Conservation (phyloP, 495 filamentous ascomycete species). For the Hypoxylon rickii region DNA sequence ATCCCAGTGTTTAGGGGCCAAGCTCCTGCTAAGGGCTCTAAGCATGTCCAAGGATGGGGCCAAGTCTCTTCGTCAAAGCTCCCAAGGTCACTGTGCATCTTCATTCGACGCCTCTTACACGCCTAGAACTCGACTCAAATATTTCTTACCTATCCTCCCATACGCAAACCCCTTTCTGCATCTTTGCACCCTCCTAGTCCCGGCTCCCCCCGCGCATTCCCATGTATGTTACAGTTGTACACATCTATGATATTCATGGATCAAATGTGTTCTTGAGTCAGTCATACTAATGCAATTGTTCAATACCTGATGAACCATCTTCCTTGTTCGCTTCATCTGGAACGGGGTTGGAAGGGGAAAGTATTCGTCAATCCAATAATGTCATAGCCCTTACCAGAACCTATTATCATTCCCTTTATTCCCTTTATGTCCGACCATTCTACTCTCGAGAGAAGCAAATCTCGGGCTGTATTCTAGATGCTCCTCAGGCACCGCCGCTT, state of each 20-base stretch:
- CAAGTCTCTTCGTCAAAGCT: constrained; percentile 10
- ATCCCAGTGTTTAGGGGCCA: neutral
- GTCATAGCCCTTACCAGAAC: constrained; percentile 15
- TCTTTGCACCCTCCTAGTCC: constrained; percentile 2
- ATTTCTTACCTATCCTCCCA: no score
- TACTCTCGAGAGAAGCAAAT: neutral
- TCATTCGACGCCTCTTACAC: constrained; percentile 13
- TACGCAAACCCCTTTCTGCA: constrained; percentile 1
- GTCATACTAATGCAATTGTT: no score
- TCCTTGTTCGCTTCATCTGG: constrained; percentile 15
- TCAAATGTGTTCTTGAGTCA: no score
- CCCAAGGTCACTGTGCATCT: constrained; percentile 11
- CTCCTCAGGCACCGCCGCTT: constrained; percentile 38
- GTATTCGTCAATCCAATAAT: constrained; percentile 18
- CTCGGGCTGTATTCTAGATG: constrained; percentile 33
- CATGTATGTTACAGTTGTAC: constrained; percentile 4
- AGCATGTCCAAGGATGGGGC: constrained; percentile 1
- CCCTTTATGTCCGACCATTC: constrained; percentile 8
- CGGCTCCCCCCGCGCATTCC: no score
- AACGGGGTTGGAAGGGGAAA: constrained; percentile 19
- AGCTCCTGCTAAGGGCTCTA: neutral
- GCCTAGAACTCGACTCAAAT: constrained; percentile 11
- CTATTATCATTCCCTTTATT: constrained; percentile 2
- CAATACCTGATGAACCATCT: constrained; percentile 12
- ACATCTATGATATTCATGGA: no score